Base-by-base conservation (phyloP, 2,329 filamentous ascomycete genomes). In the Hansfordia pulvinata region DNA sequence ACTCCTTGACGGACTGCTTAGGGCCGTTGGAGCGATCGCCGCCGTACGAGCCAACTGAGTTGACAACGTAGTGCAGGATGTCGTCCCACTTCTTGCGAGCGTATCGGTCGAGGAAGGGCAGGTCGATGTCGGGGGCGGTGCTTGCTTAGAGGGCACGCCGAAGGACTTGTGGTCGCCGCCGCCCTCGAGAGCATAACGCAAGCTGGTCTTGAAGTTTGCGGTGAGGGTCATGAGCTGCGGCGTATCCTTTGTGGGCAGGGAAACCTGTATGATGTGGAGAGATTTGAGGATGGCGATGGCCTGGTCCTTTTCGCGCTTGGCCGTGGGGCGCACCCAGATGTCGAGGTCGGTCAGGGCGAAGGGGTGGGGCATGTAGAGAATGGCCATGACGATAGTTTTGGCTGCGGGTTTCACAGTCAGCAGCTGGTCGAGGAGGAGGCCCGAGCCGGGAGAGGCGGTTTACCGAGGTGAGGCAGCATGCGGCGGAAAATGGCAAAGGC, bases 401-500 rank as follows among this genome's bases (percentile, higher is more conserved):
- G 90, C 88, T 83, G 42, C 17, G 17, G 21, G 23, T 25, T 20
- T 26, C 17, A 34, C 31, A n/a, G 23, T 26, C 23, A 31, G 23
- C 26, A 29, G 11, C 10, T 13, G 20, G 10, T 18, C n/a, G n/a
- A n/a, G 16, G n/a, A 8, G 10, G 23, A n/a, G 13, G 8, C 15
- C 11, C 16, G 19, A 25, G 6, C 19, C n/a, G 11, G n/a, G 6
- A 16, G 17, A 20, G 11, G 10, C 20, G 15, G 42, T 60, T 44
- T 63, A 86, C 81, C 84, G 34, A 96, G 59, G 46, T 92, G 81
- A 31, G 90, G 84, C 31, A 98, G 69, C 85, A 98, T 94, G 58
- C 90, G 86, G 40, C 90, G 75, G 52, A 96, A 96, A 44, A 98
- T 86, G 39, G 90, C 90, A 38, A 98, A 74, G 19, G 86, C 81